Evolutionary conservation across 2,329 filamentous ascomycete species (phyloP), one percentile per base, ranked within the genome.

Genomic region (Macroventuria anomochaeta): DNA sequence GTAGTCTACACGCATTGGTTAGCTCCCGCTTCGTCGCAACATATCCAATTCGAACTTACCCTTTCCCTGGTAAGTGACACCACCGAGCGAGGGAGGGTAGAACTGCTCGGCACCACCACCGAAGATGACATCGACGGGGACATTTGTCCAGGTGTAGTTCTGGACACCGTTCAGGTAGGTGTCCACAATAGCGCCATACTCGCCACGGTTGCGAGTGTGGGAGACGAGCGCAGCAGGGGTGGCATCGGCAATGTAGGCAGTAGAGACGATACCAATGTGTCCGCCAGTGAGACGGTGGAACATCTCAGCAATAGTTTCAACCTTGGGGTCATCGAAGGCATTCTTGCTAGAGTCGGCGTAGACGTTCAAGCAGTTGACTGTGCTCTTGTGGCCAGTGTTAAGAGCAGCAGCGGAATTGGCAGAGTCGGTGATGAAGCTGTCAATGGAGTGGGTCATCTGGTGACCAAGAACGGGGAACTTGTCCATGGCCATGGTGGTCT

Each of bases 361-460:
- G 26, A 93, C 88, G 74, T 88, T 89, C 75, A 95, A 84, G 23
- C 89, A 88, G 68, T 95, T 93, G 61, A 93, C 90, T 0, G 86
- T 89, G 67, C 85, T 88, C 81, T 95, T 95, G 79, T 95, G 90
- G 28, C 91, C 91, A 20, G 84, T 86, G 78, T 93, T 95, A 15
- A 95, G 80, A 13, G 90, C 89, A 36, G 88, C 90, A 3, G 90
- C 90, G 5, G 88, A 91, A 77, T 95, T 95, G 75, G 91, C 91
- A 56, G 88, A 91, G 74, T 95, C 90, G 31, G 90, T 95, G 70
- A 95, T 93, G 80, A 90, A 93, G 42, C 81, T 86, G 77, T 93
- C 90, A 69, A 95, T 85, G 1, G 89, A 93, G 76, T 93, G 90
- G 10, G 90, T 93, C 83, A 95, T 93, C 76, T 93, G 90, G 73